A percentile compares a stretch with the other conserved stretches of the same genome.
Conservation (phyloP, 2,329 filamentous ascomycete species). For the Trichoderma arundinaceum region DNA sequence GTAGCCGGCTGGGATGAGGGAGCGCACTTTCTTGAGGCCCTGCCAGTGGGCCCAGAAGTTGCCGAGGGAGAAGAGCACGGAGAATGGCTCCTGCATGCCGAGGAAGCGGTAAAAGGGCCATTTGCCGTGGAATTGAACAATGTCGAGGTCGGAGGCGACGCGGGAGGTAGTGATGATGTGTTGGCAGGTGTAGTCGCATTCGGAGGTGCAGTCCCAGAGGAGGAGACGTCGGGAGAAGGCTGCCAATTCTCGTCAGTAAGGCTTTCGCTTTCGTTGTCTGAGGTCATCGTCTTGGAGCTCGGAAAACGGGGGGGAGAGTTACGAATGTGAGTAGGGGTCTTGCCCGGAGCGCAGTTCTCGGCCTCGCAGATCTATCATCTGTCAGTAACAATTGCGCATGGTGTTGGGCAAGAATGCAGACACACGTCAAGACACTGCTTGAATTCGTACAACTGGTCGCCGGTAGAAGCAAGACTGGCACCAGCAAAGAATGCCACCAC, state of each 20-base stretch:
- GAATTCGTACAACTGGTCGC: constrained; percentile 88
- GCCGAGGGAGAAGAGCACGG: constrained; percentile 88
- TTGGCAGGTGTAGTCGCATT: constrained; percentile 98
- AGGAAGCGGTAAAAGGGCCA: constrained; percentile 94
- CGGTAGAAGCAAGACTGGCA: constrained; percentile 71
- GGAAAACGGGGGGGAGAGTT: constrained; percentile 6
- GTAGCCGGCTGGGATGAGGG: constrained; percentile 74
- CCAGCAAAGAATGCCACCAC: constrained; percentile 49
- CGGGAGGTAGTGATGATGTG: constrained; percentile 83
- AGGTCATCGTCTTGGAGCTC: background rate
- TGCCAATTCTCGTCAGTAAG: constrained; percentile 46
- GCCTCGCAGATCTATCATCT: constrained; percentile 71
- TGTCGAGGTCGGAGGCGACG: constrained; percentile 65
- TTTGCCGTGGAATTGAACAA: constrained; percentile 97
- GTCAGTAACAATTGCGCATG: constrained; percentile 31
- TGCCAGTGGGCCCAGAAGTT: constrained; percentile 86
- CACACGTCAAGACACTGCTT: constrained; percentile 79
- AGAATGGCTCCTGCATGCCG: constrained; percentile 94
- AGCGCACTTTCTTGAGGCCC: constrained; percentile 74
- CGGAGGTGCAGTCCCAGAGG: constrained; percentile 87
- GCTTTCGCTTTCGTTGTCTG: background rate
- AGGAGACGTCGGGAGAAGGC: constrained; percentile 85
- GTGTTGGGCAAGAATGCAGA: background rate
- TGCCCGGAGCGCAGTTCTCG: constrained; percentile 76
- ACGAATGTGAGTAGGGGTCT: constrained; percentile 70